Evolutionary conservation across 1,284 basidiomycete genomes (phyloP).

Genomic region (Heterobasidion occidentale): DNA sequence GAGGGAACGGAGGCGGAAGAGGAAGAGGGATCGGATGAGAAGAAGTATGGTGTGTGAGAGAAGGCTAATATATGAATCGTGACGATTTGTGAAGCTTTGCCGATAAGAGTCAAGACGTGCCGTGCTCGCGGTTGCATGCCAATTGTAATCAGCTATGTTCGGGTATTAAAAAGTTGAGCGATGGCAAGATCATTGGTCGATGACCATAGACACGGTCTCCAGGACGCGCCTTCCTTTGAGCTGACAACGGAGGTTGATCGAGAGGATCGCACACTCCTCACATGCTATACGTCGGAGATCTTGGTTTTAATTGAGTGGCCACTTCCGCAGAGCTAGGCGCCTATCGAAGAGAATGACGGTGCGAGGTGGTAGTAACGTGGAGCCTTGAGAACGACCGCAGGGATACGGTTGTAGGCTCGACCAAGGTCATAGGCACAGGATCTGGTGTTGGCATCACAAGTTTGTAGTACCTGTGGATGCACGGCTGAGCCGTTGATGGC

Average conservation of each 20-base stretch:
- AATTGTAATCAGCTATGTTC: background rate
- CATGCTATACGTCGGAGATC: background rate
- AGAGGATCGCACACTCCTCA: conserved; percentile 1
- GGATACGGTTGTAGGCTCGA: too few relatives aligned
- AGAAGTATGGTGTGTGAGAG: conserved; percentile 10
- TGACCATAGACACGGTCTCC: conserved; percentile 13
- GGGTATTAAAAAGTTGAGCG: background rate
- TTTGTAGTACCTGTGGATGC: background rate
- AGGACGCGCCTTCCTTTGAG: conserved; percentile 3
- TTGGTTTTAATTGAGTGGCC: background rate
- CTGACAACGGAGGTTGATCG: conserved; percentile 8
- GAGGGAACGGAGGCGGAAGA: conserved; percentile 8
- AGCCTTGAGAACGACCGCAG: background rate
- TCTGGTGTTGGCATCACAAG: background rate
- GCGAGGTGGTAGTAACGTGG: background rate
- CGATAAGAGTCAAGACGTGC: background rate
- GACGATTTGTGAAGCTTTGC: conserved; percentile 1
- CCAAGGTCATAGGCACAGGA: background rate
- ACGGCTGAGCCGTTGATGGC: too few relatives aligned
- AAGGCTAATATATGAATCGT: background rate
- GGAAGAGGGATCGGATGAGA: conserved; percentile 7
- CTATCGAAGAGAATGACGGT: background rate
- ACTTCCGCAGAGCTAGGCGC: background rate
- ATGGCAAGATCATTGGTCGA: conserved; percentile 1
- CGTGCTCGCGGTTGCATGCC: background rate